Evolutionary conservation across 192 early-diverging fungal species (phyloP), one percentile per base, ranked within the genome.

Genomic region (Coemansia umbellata): DNA sequence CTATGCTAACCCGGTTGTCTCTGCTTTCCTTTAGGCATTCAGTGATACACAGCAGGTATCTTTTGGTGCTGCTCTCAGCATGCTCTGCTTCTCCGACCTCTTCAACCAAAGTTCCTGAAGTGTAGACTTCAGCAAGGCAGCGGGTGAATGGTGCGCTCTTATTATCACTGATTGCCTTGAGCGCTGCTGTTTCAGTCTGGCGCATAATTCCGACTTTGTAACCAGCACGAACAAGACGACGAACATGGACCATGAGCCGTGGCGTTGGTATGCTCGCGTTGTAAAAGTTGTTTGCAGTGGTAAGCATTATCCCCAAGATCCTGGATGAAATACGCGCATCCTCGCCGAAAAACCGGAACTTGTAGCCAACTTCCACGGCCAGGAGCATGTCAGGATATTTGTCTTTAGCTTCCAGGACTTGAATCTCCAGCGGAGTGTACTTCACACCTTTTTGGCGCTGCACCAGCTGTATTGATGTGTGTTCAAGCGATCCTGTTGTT

Each of bases 301-400:
- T 91, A 55, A 89, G 86, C 24, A 88, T 87, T 65, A 95, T 93
- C 26, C 85, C 79, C 5, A 95, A 82, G 33, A 85, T 81, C 17
- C 79, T 81, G 13, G 91, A 84, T 0, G 88, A 89, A 23, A 85
- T 81, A 58, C 87, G 79, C 14, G 93, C 91, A 67, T 95, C 93
- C 22, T 91, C 84, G 31, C 82, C 91, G 81, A 96, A 96, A 49
- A 96, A 93, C 10, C 89, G 78, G 69, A 78, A 96, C 71, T 91
- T 92, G 81, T 96, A 94, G n/a, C 93, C 93, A 9, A 96, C 93
- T 61, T 96, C 93, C 4, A 96, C 84, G 1, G 85, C 82, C 31
- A 96, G 79, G 14, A 96, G 49, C 23, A 81, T 79, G 55, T 84
- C 86, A 1, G 88, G 86, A 62, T 93, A 63, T 40, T 79, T 53